phyloP scores from a whole-genome alignment of 2,329 filamentous ascomycete species.

The Trichoderma citrinoviride region DNA sequence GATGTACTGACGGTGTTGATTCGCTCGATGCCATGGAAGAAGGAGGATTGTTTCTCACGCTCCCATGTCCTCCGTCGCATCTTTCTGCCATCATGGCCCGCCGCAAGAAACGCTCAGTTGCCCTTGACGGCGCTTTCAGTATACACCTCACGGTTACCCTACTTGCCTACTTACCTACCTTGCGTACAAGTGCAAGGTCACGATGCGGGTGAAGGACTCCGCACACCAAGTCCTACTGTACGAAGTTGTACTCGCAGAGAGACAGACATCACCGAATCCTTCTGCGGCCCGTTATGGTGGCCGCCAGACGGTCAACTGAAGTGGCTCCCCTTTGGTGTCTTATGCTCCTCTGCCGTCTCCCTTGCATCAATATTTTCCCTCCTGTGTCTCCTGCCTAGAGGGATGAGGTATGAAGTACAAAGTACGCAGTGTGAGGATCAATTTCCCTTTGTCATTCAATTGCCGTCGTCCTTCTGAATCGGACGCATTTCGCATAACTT shows the following conservation, averaged over 20 bases:
- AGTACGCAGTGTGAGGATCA: too few relatives aligned
- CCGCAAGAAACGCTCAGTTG: background rate
- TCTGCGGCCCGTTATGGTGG: slow-evolving; percentile 32
- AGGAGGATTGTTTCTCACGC: background rate
- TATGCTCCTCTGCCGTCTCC: background rate
- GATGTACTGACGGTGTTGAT: background rate
- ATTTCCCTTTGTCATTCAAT: background rate
- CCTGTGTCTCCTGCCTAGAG: slow-evolving; percentile 5
- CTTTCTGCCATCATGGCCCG: background rate
- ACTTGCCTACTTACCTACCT: too few relatives aligned
- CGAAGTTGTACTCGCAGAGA: background rate
- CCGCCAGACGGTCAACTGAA: slow-evolving; percentile 22
- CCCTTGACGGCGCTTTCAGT: background rate
- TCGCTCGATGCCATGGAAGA: background rate
- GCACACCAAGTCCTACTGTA: background rate
- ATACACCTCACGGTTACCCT: too few relatives aligned
- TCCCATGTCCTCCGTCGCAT: slow-evolving; percentile 6
- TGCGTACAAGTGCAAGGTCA: too few relatives aligned
- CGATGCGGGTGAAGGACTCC: slow-evolving; percentile 6
- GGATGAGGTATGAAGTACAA: background rate
- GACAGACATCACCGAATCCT: slow-evolving; percentile 16
- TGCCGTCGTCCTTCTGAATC: background rate
- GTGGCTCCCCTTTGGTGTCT: background rate
- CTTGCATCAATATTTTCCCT: background rate
- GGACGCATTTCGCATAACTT: slow-evolving; percentile 5